A percentile compares a stretch with the other conserved stretches of the same genome.
These are phyloP conservation scores for Colletotrichum shisoi DNA, from an alignment of 2,329 filamentous ascomycete species.

Conservation along the genomic window DNA sequence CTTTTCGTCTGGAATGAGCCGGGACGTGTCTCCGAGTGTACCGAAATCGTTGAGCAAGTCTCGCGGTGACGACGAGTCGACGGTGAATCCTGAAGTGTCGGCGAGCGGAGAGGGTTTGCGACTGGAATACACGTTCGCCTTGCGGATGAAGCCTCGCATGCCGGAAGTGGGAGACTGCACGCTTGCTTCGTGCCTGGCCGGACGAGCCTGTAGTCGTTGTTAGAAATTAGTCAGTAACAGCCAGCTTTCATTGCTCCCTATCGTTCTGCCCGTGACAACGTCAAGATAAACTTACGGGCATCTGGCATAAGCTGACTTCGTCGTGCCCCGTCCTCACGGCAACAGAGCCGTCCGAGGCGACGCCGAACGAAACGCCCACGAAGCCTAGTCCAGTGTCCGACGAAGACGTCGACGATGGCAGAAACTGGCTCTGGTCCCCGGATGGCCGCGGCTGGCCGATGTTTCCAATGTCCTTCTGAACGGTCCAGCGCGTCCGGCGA, in stretches of 20 bases:
- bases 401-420: background rate
- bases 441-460: constrained; percentile 6
- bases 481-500: constrained; percentile 4
- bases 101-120: background rate
- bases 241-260: background rate
- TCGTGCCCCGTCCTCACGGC: background rate
- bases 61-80: background rate
- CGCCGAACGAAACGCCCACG: background rate
- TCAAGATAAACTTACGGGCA: background rate
- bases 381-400: background rate
- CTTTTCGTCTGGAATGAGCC: background rate
- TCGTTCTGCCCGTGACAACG: background rate
- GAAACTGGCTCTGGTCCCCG: background rate
- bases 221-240: background rate
- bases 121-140: background rate
- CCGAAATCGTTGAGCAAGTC: background rate
- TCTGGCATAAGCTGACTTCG: constrained; percentile 3
- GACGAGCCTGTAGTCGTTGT: background rate
- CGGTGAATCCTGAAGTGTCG: constrained; percentile 1
- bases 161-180: background rate
- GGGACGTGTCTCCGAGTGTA: background rate
- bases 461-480: constrained; percentile 11
- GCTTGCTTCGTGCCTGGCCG: background rate
- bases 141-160: constrained; percentile 9
- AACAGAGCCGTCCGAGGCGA: background rate